Conservation (phyloP, 371 early-diverging fungal genomes). For the Coemansia sp. region DNA sequence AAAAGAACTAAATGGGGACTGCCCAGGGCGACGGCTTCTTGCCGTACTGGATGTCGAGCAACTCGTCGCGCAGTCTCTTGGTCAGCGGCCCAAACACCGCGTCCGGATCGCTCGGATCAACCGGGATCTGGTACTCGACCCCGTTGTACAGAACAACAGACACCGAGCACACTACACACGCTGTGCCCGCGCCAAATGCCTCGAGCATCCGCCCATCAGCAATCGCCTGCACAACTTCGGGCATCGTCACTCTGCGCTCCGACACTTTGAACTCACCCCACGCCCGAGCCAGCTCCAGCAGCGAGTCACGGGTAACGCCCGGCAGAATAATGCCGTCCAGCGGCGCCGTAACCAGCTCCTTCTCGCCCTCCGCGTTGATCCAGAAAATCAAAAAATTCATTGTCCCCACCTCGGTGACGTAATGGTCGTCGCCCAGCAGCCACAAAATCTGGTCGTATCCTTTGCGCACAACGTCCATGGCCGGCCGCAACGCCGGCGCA, state of each 20-base stretch:
- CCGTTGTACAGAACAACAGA: conserved; percentile 76
- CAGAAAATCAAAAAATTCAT: conserved; percentile 93
- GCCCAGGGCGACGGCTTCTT: conserved; percentile 76
- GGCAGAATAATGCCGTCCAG: conserved; percentile 96
- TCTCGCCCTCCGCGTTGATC: conserved; percentile 71
- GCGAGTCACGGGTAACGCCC: conserved; percentile 96
- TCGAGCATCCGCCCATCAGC: conserved; percentile 73
- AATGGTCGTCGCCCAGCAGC: conserved; percentile 85
- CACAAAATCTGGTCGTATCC: conserved; percentile 95
- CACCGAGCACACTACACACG: conserved; percentile 93
- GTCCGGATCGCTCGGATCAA: conserved; percentile 80
- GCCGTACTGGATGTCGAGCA: conserved; percentile 94
- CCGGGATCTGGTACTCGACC: conserved; percentile 74
- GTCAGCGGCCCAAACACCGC: conserved; percentile 91
- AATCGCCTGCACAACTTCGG: conserved; percentile 71
- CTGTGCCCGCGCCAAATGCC: conserved; percentile 95
- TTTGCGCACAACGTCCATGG: conserved; percentile 77
- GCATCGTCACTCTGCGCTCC: conserved; percentile 85
- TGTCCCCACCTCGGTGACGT: conserved; percentile 94
- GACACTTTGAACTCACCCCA: conserved; percentile 92
- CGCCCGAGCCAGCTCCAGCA: conserved; percentile 73
- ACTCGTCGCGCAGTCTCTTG: conserved; percentile 78
- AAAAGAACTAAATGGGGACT: too few species aligned
- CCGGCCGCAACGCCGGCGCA: conserved; percentile 84
- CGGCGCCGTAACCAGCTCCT: conserved; percentile 88